Evolutionary conservation across 177 flowering plant genomes (phyloP).

Genomic region (Tripterygium wilfordii): DNA sequence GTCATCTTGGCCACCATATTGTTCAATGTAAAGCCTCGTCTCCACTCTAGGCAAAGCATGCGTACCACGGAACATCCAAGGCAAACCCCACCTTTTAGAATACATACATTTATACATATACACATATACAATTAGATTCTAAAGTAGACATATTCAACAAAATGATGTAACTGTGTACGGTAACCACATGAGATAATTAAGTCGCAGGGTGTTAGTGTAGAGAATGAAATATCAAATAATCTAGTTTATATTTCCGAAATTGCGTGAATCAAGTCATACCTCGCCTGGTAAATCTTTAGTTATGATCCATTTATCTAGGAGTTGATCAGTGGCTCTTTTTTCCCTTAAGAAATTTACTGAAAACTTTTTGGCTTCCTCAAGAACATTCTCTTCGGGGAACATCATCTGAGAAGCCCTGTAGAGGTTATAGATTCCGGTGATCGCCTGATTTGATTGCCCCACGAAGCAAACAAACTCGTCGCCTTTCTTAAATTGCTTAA

Average conservation of each 20-base stretch:
- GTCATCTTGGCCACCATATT: slow-evolving; percentile 80
- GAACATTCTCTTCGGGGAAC: slow-evolving; percentile 67
- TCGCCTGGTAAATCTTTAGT: slow-evolving; percentile 84
- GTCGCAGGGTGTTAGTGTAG: too few species aligned
- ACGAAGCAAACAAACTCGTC: slow-evolving; percentile 67
- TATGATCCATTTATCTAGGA: slow-evolving; percentile 88
- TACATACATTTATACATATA: too few species aligned
- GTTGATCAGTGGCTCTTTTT: slow-evolving; percentile 51
- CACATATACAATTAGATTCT: too few species aligned
- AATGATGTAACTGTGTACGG: too few species aligned
- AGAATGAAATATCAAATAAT: too few species aligned
- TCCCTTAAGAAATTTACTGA: slow-evolving; percentile 45
- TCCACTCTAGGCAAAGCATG: slow-evolving; percentile 73
- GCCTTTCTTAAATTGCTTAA: slow-evolving; percentile 54
- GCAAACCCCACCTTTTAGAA: slow-evolving; percentile 60
- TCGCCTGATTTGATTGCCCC: slow-evolving; percentile 77
- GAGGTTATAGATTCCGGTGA: slow-evolving; percentile 78
- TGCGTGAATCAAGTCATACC: slow-evolving; percentile 34
- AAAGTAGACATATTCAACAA: too few species aligned
- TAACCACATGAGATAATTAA: too few species aligned
- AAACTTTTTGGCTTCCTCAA: slow-evolving; percentile 54
- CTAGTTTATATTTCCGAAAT: too few species aligned
- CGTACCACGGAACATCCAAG: slow-evolving; percentile 78
- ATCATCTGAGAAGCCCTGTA: slow-evolving; percentile 64
- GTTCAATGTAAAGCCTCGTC: slow-evolving; percentile 66